Base-by-base conservation (phyloP, 2,329 filamentous ascomycete genomes). In the Xenoacremonium recifei region DNA sequence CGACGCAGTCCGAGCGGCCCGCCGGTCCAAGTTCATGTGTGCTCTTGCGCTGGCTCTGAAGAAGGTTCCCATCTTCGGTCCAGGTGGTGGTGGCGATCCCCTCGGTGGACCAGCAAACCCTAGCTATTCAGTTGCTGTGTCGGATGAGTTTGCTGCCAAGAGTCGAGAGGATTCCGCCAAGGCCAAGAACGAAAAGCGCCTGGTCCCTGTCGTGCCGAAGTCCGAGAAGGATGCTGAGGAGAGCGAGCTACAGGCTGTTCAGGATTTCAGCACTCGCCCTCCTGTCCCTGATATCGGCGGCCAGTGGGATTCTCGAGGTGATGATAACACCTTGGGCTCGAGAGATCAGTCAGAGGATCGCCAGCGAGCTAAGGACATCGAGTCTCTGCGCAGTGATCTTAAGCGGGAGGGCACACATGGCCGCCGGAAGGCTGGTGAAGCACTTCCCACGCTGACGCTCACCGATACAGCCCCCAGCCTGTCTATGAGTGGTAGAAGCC, bases 11-110 rank as follows among this genome's bases (percentile, higher is more conserved):
- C 86, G 91, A 30, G 84, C 85, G 15, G 79, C 85, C 6, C 83
- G 91, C 39, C 84, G 92, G 47, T 95, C 87, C 63, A 97, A 96
- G 68, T 97, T 99, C 70, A 95, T 97, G 83, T 96, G 91, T 61
- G 93, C 93, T 1, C 73, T 99, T 44, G 84, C 93, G 4, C 68
- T 90, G 7, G 90, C 92, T 4, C 71, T 96, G 44, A 87, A 89
- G 67, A 90, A 85, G 69, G 77, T 99, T 15, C 92, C 91, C 9
- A 92, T 99, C 59, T 79, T 89, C 55, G 82, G 73, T 16, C 92
- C 92, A 42, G 90, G 85, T 30, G 90, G 86, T 45, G 87, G 84
- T 42, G 71, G 69, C 42, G 79, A 82, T 42, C 52, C 74, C 27
- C 68, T 84, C 3, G 82, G 82, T 44, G 80, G 78, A 30, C 77